Percentiles rank a stretch among this genome's conserved stretches.
These are phyloP conservation scores for Pugionium cornutum DNA, from an alignment of 345 rosid species.

Conservation along the genomic window DNA sequence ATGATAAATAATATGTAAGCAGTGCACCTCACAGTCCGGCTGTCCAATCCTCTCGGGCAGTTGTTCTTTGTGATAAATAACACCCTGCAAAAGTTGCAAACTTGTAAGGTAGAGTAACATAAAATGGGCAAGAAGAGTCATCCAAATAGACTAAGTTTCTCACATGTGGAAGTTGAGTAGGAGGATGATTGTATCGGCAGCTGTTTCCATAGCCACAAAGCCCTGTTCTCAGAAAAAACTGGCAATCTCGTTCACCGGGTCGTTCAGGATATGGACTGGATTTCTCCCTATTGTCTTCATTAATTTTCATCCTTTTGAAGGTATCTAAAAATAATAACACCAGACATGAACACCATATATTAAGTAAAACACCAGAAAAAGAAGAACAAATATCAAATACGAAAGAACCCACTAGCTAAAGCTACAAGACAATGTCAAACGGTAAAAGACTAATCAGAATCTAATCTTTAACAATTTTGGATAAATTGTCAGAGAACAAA, in stretches of 20 bases:
- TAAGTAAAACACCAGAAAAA: not conserved
- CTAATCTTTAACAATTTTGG: conserved; percentile 24
- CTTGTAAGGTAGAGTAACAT: conserved; percentile 10
- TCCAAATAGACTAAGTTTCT: not conserved
- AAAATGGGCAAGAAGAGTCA: not conserved
- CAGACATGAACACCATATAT: conserved; percentile 9
- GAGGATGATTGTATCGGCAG: conserved; percentile 81
- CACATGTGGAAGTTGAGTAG: conserved; percentile 57
- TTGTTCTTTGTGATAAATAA: conserved; percentile 51
- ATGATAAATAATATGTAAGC: conserved; percentile 4
- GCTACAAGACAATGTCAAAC: conserved; percentile 31
- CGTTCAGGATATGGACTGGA: conserved; percentile 69
- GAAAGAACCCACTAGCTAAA: conserved; percentile 11
- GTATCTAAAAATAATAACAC: conserved; percentile 44
- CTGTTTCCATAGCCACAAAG: conserved; percentile 67
- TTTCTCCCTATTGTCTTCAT: conserved; percentile 50
- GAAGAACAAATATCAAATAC: not conserved
- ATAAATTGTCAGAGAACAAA: not conserved
- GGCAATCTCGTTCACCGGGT: conserved; percentile 74
- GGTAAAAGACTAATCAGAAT: conserved; percentile 20
- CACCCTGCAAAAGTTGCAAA: conserved; percentile 43
- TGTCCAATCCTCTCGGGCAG: conserved; percentile 73
- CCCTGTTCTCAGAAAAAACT: conserved; percentile 66
- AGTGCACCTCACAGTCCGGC: conserved; percentile 71
- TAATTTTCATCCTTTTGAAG: conserved; percentile 54